phyloP scores from a whole-genome alignment of 2,329 filamentous ascomycete species.

The Thelonectria blattea region DNA sequence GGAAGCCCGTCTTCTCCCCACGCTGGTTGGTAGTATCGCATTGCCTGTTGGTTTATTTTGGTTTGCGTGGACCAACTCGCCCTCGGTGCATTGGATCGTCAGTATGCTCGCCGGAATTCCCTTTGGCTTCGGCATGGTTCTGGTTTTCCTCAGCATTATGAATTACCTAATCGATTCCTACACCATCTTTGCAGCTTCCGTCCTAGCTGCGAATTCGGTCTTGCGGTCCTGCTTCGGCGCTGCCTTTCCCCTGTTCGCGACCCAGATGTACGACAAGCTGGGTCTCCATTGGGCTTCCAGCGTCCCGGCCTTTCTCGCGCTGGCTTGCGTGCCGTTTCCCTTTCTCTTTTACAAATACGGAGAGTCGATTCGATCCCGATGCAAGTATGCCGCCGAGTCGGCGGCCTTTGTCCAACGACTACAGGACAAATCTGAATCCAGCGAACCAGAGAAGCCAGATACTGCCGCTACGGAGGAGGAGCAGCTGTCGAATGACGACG shows the following conservation, averaged over 20 bases:
- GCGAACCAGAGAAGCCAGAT: not conserved
- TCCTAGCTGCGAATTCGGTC: not conserved
- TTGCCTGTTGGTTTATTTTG: slow-evolving; percentile 47
- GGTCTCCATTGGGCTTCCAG: not conserved
- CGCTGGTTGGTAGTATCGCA: not conserved
- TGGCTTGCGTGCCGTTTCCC: not conserved
- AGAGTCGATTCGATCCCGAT: not conserved
- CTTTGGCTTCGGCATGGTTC: slow-evolving; percentile 59
- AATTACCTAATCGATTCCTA: slow-evolving; percentile 13
- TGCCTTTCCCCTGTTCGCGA: not conserved
- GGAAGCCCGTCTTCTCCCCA: not conserved
- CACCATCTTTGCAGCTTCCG: not conserved
- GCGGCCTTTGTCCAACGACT: not conserved
- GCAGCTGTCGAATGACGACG: not conserved
- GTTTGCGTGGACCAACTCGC: slow-evolving; percentile 63
- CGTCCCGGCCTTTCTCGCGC: not conserved
- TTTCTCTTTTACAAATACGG: not conserved
- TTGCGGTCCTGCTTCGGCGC: not conserved
- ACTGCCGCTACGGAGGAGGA: not conserved
- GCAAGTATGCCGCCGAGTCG: not conserved
- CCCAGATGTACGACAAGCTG: not conserved
- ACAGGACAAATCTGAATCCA: not conserved
- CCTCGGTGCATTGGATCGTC: slow-evolving; percentile 59
- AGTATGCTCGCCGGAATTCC: slow-evolving; percentile 41
- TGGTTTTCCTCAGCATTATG: slow-evolving; percentile 33